A percentile compares a stretch with the other conserved stretches of the same genome.
Evolutionary conservation across 257 asterid genomes (phyloP).

Genomic region (Capsicum baccatum): DNA sequence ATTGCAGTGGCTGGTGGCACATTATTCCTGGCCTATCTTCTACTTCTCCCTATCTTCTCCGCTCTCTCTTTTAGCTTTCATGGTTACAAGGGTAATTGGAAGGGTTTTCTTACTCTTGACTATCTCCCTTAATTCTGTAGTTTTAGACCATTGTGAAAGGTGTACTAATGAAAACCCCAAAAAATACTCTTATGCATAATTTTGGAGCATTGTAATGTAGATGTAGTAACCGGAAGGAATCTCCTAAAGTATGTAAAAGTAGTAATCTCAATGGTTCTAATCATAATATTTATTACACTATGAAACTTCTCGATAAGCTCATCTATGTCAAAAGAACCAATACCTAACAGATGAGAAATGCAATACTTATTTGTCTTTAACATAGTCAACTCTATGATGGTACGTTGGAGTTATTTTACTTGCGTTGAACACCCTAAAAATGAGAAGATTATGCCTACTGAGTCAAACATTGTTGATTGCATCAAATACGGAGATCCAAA

Average conservation of each 20-base stretch:
- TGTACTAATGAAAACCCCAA: background rate
- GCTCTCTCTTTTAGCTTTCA: slow-evolving; percentile 73
- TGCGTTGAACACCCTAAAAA: slow-evolving; percentile 32
- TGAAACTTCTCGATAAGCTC: background rate
- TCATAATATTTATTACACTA: background rate
- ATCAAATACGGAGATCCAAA: slow-evolving; percentile 66
- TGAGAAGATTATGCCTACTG: slow-evolving; percentile 86
- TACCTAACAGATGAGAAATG: background rate
- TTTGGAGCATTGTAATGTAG: background rate
- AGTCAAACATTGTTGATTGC: slow-evolving; percentile 79
- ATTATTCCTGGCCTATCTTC: slow-evolving; percentile 64
- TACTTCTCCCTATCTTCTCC: slow-evolving; percentile 83
- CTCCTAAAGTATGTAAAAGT: background rate
- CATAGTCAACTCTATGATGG: background rate
- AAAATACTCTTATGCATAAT: background rate
- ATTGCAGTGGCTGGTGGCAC: slow-evolving; percentile 78
- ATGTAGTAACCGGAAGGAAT: background rate
- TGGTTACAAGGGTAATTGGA: slow-evolving; percentile 74
- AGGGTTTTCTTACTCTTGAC: background rate
- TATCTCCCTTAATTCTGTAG: background rate
- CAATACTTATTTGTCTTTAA: background rate
- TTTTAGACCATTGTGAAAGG: background rate
- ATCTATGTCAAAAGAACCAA: background rate
- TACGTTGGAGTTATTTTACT: background rate
- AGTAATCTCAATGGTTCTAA: background rate